These are phyloP conservation scores for Cyberlindnera subsufficiens DNA, from an alignment of 805 yeast species.

Conservation along the genomic window DNA sequence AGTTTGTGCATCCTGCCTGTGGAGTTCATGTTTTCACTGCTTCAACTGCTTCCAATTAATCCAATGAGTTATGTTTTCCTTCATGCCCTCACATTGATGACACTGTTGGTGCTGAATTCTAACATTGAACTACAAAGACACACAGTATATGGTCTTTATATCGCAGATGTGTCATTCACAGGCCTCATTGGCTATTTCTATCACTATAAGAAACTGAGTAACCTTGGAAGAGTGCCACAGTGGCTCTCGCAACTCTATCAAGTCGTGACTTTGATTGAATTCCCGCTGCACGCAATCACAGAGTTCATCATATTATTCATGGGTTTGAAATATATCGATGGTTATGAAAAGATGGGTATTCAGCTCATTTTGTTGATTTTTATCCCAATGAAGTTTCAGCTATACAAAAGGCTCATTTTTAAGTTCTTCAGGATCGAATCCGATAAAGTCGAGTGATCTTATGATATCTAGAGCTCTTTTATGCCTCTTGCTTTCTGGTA, in stretches of 20 bases:
- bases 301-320: slow-evolving; percentile 18
- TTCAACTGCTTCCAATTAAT: slow-evolving; percentile 9
- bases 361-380: slow-evolving; percentile 10
- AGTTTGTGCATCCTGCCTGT: not conserved
- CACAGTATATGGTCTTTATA: slow-evolving; percentile 9
- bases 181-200: slow-evolving; percentile 13
- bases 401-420: slow-evolving; percentile 12
- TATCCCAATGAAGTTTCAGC: slow-evolving; percentile 14
- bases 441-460: slow-evolving; percentile 9
- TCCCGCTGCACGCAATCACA: slow-evolving; percentile 9
- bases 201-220: slow-evolving; percentile 12
- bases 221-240: slow-evolving; percentile 8
- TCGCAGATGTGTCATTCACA: slow-evolving; percentile 5
- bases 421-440: slow-evolving; percentile 8
- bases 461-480: slow-evolving; percentile 10
- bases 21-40: slow-evolving; percentile 7
- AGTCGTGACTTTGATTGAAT: slow-evolving; percentile 5
- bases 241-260: slow-evolving; percentile 4
- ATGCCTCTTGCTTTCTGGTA: slow-evolving; percentile 7
- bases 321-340: slow-evolving; percentile 9
- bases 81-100: slow-evolving; percentile 3
- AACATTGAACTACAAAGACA: slow-evolving; percentile 11
- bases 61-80: slow-evolving; percentile 4
- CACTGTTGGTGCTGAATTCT: not conserved
- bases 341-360: not conserved